Evolutionary conservation across 2,329 filamentous ascomycete genomes (phyloP).

Genomic region (Diaporthe australafricana): DNA sequence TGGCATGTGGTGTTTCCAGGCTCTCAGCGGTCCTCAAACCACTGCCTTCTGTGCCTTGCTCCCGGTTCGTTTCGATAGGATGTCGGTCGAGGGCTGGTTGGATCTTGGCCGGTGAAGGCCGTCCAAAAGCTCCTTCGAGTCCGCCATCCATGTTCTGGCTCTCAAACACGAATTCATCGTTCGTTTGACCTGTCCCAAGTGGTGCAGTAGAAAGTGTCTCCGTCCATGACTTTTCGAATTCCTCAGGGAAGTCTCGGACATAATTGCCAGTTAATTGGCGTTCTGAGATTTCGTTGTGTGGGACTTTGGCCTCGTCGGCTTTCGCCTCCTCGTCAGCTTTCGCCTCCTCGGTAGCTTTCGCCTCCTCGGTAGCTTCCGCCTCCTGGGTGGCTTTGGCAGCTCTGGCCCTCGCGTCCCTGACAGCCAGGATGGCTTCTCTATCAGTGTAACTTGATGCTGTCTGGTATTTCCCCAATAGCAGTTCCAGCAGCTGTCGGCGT

Average conservation of each 20-base stretch:
- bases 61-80: slow-evolving; percentile 43
- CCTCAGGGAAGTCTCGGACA: slow-evolving; percentile 63
- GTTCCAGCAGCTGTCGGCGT: slow-evolving; percentile 45
- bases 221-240: slow-evolving; percentile 59
- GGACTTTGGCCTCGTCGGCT: too few relatives aligned
- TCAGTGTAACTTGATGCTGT: slow-evolving; percentile 46
- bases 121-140: slow-evolving; percentile 29
- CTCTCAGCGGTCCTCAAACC: slow-evolving; percentile 61
- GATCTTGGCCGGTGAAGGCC: slow-evolving; percentile 34
- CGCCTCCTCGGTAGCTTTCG: too few relatives aligned
- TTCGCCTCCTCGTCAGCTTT: too few relatives aligned
- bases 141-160: slow-evolving; percentile 35
- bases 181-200: slow-evolving; percentile 27
- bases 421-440: slow-evolving; percentile 41
- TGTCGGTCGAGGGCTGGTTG: slow-evolving; percentile 43
- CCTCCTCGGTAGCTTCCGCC: too few relatives aligned
- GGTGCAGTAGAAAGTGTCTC: slow-evolving; percentile 26
- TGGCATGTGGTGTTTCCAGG: slow-evolving; percentile 58
- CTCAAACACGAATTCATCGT: neutral
- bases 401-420: slow-evolving; percentile 39
- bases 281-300: neutral
- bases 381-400: slow-evolving; percentile 25
- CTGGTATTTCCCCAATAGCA: slow-evolving; percentile 45
- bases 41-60: slow-evolving; percentile 45
- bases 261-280: slow-evolving; percentile 59